A percentile compares a stretch with the other conserved stretches of the same genome.
These are phyloP conservation scores for Cladosporium sp. DNA, from an alignment of 2,329 filamentous ascomycete species.

Conservation along the genomic window DNA sequence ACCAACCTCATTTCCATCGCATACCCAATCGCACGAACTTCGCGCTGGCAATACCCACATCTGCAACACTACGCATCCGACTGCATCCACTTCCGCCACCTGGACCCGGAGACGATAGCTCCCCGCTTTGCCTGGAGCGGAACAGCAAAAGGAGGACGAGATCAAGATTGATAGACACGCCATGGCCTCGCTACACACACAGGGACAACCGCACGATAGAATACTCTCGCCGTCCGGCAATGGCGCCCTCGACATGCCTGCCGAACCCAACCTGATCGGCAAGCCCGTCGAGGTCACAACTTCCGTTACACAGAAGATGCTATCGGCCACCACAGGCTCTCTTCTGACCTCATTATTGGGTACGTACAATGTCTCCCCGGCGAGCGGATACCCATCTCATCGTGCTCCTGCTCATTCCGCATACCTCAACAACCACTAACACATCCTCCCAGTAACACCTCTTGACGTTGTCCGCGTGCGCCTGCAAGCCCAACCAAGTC, in stretches of 20 bases:
- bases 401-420: not conserved
- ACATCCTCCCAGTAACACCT: constrained; percentile 70
- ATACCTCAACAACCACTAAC: constrained; percentile 14
- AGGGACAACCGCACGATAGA: constrained; percentile 43
- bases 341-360: constrained; percentile 84
- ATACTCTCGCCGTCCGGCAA: constrained; percentile 27
- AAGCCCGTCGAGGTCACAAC: constrained; percentile 60
- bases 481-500: constrained; percentile 74
- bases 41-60: not conserved
- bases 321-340: constrained; percentile 88
- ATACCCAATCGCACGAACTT: not conserved
- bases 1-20: not conserved
- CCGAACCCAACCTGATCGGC: constrained; percentile 22
- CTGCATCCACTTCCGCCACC: not conserved
- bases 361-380: constrained; percentile 45
- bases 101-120: constrained; percentile 14
- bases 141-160: constrained; percentile 18
- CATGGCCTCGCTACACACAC: constrained; percentile 31
- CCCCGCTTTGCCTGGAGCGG: constrained; percentile 23
- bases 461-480: constrained; percentile 96
- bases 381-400: no score
- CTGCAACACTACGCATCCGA: not conserved
- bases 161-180: constrained; percentile 17
- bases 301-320: constrained; percentile 86
- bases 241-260: constrained; percentile 23